Evolutionary conservation across 306 rosid species (phyloP).

Genomic region (Clitoria ternatea): DNA sequence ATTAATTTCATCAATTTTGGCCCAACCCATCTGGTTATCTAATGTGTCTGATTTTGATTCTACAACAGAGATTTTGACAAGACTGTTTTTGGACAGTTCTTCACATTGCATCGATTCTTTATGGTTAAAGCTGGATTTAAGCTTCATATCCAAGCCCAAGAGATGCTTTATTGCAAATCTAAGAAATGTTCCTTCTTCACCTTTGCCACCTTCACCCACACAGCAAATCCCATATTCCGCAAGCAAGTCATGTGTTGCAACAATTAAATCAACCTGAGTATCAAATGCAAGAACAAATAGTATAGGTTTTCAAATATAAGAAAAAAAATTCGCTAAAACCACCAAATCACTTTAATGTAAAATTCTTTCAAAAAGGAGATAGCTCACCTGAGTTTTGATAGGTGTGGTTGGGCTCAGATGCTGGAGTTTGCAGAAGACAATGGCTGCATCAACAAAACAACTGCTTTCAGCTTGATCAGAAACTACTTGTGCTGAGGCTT

Average conservation of each 20-base stretch:
- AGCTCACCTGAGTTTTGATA: constrained; percentile 73
- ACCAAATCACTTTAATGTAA: constrained; percentile 25
- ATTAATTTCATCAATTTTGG: constrained; percentile 41
- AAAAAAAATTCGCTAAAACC: constrained; percentile 15
- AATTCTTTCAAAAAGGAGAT: constrained; percentile 18
- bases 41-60: constrained; percentile 41
- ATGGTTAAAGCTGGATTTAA: constrained; percentile 57
- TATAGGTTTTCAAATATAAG: background rate
- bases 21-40: constrained; percentile 43
- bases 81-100: constrained; percentile 47
- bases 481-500: constrained; percentile 41
- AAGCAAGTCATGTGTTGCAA: constrained; percentile 87
- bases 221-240: constrained; percentile 97
- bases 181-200: constrained; percentile 89
- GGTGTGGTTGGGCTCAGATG: constrained; percentile 60
- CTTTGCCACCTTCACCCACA: constrained; percentile 69
- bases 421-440: constrained; percentile 90
- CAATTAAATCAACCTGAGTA: constrained; percentile 88
- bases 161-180: constrained; percentile 97
- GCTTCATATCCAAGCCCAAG: constrained; percentile 84
- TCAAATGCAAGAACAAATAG: constrained; percentile 19
- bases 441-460: constrained; percentile 83
- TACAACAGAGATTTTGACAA: constrained; percentile 40
- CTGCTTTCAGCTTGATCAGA: constrained; percentile 63
- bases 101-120: constrained; percentile 47